A percentile compares a stretch with the other conserved stretches of the same genome.
phyloP scores from a whole-genome alignment of 2,329 filamentous ascomycete species.

The Aspergillus fijiensis region DNA sequence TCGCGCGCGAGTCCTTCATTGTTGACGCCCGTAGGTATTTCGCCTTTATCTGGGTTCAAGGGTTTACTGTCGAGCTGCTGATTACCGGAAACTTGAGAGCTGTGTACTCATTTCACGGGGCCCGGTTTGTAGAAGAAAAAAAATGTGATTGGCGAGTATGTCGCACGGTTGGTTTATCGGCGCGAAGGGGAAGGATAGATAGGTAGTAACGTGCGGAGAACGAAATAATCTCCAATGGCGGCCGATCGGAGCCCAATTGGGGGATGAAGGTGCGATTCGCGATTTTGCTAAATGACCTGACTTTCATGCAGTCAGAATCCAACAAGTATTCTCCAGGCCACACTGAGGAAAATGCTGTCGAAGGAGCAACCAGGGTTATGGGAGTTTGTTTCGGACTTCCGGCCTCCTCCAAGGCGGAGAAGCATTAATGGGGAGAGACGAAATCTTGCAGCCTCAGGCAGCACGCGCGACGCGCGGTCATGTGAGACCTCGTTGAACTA shows the following conservation, averaged over 20 bases:
- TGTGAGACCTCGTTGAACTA: slow-evolving; percentile 18
- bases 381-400: not conserved
- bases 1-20: slow-evolving; percentile 37
- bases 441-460: slow-evolving; percentile 30
- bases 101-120: not conserved
- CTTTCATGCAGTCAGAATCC: not conserved
- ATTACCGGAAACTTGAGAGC: not conserved
- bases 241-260: not conserved
- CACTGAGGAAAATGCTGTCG: not conserved
- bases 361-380: not conserved
- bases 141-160: not conserved
- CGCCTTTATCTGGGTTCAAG: not conserved
- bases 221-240: slow-evolving; percentile 5
- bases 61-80: not conserved
- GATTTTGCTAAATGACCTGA: not conserved
- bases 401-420: slow-evolving; percentile 5
- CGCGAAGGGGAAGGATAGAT: not conserved
- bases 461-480: slow-evolving; percentile 34
- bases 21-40: not conserved
- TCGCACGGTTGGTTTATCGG: not conserved
- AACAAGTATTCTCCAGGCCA: not conserved
- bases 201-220: slow-evolving; percentile 6
- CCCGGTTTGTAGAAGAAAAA: not conserved
- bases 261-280: not conserved
- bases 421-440: slow-evolving; percentile 8